Evolutionary conservation across 805 yeast species (phyloP), one percentile per base, ranked within the genome.

Genomic region (Priceomyces castillae): DNA sequence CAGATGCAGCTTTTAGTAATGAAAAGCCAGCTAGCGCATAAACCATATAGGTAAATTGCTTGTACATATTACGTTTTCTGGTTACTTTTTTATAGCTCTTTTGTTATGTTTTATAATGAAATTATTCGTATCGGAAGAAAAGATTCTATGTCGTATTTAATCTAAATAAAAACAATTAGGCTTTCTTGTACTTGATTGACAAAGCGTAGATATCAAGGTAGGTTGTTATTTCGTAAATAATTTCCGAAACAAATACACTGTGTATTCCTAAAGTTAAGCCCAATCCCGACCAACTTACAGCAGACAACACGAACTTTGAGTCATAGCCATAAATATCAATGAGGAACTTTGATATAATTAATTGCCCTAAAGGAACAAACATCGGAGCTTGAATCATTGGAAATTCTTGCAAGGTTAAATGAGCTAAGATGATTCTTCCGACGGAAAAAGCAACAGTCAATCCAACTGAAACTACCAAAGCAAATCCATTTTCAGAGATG

Each of bases 371-470:
- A 53, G 97, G 86, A 46, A 88, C 71, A 30, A 79, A 72, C 71
- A 81, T 79, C 35, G 95, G 86, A 23, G 86, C 73, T 40, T 88
- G 86, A 50, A 77, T 54, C 59, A 71, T 65, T 38, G 98, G 97
- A 73, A 86, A 90, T 11, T 69, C 65, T 61, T 86, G 95, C 40
- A 76, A 67, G 0, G 97, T 87, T 52, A 92, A 77, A 62, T 90
- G 98, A 2, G 88, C 90, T 44, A 84, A 73, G 56, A 90, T 90
- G 49, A 90, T 88, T 59, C 94, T 79, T 3, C 97, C 97, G n/a
- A 92, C 97, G 3, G 80, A 72, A 56, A 86, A 84, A 0, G 98
- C 96, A 51, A 85, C 66, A 1, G 86, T 76, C 40, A 84, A 73
- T 1, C 95, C 95, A 55, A 86, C 80, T 22, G 90, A 77, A 37